Conservation (phyloP, 2,329 filamentous ascomycete genomes). For the Zarea fungicola region DNA sequence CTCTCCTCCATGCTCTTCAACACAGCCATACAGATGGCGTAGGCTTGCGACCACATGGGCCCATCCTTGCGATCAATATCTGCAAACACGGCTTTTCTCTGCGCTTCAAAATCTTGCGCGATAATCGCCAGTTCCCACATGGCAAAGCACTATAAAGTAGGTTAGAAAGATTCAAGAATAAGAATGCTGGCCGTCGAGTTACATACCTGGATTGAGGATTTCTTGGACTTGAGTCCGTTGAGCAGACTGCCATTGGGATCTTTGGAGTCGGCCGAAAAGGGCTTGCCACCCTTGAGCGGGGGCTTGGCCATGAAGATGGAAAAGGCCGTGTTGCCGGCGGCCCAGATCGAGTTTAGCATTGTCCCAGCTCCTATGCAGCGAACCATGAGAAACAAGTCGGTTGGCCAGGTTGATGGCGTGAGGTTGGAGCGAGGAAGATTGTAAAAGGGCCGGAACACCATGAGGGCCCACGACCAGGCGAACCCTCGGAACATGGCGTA, state of each 20-base stretch:
- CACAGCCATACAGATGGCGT: conserved; percentile 61
- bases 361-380: conserved; percentile 58
- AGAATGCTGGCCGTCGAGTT: too few species aligned
- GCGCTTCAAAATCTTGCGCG: conserved; percentile 65
- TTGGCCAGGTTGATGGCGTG: conserved; percentile 53
- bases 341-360: conserved; percentile 69
- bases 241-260: conserved; percentile 89
- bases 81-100: conserved; percentile 75
- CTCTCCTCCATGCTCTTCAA: conserved; percentile 63
- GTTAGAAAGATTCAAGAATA: background rate
- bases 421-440: conserved; percentile 68
- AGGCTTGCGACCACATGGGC: conserved; percentile 76
- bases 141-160: conserved; percentile 57
- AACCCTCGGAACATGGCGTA: conserved; percentile 54
- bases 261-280: conserved; percentile 77
- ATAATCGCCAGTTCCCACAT: conserved; percentile 89
- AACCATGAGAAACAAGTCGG: conserved; percentile 48
- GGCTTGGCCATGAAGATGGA: conserved; percentile 73
- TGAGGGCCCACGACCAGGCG: conserved; percentile 65
- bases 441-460: conserved; percentile 67
- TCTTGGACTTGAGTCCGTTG: conserved; percentile 78
- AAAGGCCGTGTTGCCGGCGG: conserved; percentile 71
- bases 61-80: conserved; percentile 81
- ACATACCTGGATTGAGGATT: conserved; percentile 65
- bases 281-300: conserved; percentile 78